Evolutionary conservation across 306 rosid genomes (phyloP), one percentile per base, ranked within the genome.

Genomic region (Heteromeles arbutifolia): DNA sequence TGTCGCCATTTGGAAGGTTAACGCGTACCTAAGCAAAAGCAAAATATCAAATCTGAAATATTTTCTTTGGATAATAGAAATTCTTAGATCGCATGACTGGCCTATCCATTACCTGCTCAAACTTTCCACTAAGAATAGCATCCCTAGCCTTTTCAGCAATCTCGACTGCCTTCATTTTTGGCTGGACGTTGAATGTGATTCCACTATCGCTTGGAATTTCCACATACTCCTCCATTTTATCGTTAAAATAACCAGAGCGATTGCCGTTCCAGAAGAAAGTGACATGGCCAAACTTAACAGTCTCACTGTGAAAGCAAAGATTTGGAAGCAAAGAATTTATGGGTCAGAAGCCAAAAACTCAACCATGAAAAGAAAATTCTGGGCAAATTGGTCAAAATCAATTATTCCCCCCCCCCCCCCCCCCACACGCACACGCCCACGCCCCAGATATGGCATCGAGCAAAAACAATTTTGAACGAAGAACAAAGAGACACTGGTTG

Each of bases 251-350:
- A 57, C 99, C 99, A 73, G 99, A 90, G 24, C 98, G 98, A 77
- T 92, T 96, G 64, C 99, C 99, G 39, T 96, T 96, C 99, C 99
- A 96, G 87, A 96, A 92, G 86, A 96, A 92, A 43, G 99, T 96
- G 78, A 96, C 99, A 39, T 96, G 99, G 58, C 99, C 99, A 76
- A 96, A 96, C 63, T 96, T 96, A 52, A 96, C 99, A 72, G 99
- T 96, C 86, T 96, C 99, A 64, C 99, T 96, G 89, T 79, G 32
- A 74, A 37, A 13, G 10, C 1, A 52, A 73, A 57, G 12, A 52
- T 22, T 54, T n/a, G 48, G 24, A 32, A 1, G 22, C 5, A 64
- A 31, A 32, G 1, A 65, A 50, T 19, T 69, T 29, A 41, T 13
- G 12, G 19, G 59, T 24, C 22, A 19, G 37, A 50, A 63, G 56